Percentiles rank a stretch among this genome's conserved stretches.
Evolutionary conservation across 2,329 filamentous ascomycete genomes (phyloP).

Genomic region (Penicillium rolfsii): DNA sequence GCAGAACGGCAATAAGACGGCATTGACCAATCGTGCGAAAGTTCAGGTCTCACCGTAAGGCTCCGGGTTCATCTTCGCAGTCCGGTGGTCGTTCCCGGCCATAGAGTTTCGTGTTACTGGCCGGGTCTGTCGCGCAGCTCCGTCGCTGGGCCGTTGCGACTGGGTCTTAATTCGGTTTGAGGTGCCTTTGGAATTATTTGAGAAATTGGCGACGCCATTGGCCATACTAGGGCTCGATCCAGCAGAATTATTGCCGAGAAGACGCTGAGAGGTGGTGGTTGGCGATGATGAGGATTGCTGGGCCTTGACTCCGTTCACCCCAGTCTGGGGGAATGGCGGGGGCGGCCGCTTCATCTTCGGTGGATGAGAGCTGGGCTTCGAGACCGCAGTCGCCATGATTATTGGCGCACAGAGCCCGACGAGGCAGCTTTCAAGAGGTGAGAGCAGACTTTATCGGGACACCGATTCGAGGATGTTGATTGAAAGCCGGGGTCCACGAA

Average conservation of each 20-base stretch:
- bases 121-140: conserved; percentile 38
- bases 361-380: conserved; percentile 49
- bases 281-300: conserved; percentile 64
- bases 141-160: conserved; percentile 46
- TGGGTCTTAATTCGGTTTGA: conserved; percentile 64
- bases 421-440: conserved; percentile 20
- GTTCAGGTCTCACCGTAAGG: conserved; percentile 48
- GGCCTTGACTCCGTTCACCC: conserved; percentile 60
- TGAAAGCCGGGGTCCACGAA: conserved; percentile 39
- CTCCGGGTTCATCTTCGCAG: conserved; percentile 46
- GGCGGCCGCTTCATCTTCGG: conserved; percentile 70
- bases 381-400: conserved; percentile 50
- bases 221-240: conserved; percentile 50
- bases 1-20: conserved; percentile 11
- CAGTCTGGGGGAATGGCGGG: conserved; percentile 66
- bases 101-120: conserved; percentile 37
- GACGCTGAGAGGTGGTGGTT: conserved; percentile 57
- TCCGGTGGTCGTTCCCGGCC: conserved; percentile 39
- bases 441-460: conserved; percentile 33
- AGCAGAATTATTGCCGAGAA: conserved; percentile 50
- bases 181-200: conserved; percentile 32
- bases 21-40: conserved; percentile 8
- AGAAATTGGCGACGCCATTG: conserved; percentile 35
- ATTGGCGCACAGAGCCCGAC: conserved; percentile 28
- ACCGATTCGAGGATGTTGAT: conserved; percentile 31